A percentile compares a stretch with the other conserved stretches of the same genome.
phyloP scores from a whole-genome alignment of 768 basidiomycete genomes.

The Candolleomyces efflorescens region DNA sequence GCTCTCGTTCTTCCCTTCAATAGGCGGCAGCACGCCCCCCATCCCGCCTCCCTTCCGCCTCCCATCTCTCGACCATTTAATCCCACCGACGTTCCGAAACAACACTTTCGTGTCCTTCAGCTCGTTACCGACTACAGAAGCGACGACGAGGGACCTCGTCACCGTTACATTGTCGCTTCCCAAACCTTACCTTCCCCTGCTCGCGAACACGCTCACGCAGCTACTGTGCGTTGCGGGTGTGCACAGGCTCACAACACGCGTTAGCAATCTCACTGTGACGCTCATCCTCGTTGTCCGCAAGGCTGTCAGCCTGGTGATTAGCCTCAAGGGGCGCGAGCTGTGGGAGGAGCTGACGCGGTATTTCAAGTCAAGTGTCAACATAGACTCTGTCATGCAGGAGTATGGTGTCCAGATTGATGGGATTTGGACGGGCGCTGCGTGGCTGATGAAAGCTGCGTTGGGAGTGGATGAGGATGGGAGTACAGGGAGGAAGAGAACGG shows the following conservation, averaged over 20 bases:
- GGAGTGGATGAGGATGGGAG: background rate
- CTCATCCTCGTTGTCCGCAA: conserved; percentile 80
- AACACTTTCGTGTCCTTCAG: conserved; percentile 20
- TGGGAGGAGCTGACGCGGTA: conserved; percentile 14
- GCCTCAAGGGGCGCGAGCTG: conserved; percentile 45
- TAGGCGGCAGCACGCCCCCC: conserved; percentile 4
- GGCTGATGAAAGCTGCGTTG: conserved; percentile 12
- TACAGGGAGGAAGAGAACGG: conserved; percentile 11
- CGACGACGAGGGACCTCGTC: conserved; percentile 11
- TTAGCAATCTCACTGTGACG: conserved; percentile 72
- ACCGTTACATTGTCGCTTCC: conserved; percentile 45
- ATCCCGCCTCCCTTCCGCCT: conserved; percentile 33
- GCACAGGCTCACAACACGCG: conserved; percentile 75
- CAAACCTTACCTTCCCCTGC: conserved; percentile 54
- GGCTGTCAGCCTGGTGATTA: conserved; percentile 71
- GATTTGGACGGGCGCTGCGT: background rate
- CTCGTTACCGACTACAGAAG: conserved; percentile 2
- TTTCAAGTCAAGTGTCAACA: too few species aligned
- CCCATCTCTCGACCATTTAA: conserved; percentile 19
- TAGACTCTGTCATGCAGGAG: background rate
- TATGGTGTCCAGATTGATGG: background rate
- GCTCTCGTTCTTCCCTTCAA: conserved; percentile 1
- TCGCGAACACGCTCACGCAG: conserved; percentile 79
- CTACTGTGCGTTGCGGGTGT: conserved; percentile 85
- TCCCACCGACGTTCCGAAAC: conserved; percentile 14